Evolutionary conservation across 139 green algal genomes (phyloP), one percentile per base, ranked within the genome.

Genomic region (Chlamydomonas schloesseri): DNA sequence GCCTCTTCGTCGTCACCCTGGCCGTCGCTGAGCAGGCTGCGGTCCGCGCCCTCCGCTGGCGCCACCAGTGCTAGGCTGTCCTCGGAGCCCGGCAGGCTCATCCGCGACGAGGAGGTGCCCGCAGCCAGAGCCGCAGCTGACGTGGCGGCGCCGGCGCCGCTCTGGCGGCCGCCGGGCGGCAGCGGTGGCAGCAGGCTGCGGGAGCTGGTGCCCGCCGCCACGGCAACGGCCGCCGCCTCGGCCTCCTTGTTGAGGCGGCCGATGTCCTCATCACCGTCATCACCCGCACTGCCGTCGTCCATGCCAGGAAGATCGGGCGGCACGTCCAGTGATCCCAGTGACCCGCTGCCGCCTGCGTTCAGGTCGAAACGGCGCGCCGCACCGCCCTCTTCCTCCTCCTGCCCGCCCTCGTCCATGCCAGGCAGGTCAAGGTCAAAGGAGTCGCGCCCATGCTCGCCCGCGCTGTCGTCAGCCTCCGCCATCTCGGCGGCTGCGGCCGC

Each of bases 51-150:
- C n/a, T 85, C 79, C 17, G 65, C 47, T 10, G 79, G 79, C 50
- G 65, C 47, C 1, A 85, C 62, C 24, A 85, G 68, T 23, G 67
- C 79, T 1, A 77, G 24, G 46, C 79, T 85, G 67, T 85, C 79
- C 50, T 85, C 79, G 1, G 79, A 76, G 23, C 20, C 47, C 10
- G 28, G 17, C 10, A 11, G 37, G 77, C 64, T 28, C 42, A 50
- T 13, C 37, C 28, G 4, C 36, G 42, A 24, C 23, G 76, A 3
- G 9, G 31, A 10, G 21, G 37, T 20, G 70, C 70, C 37, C 37
- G 70, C 29, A 2, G 70, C 36, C 14, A 18, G 9, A 33, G 1
- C 42, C 6, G 6, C 42, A 50, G 42, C 42, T 13, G n/a, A n/a
- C n/a, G 8, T 50, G 13, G 71, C 20, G 28, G 36, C 14, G 72